phyloP scores from a whole-genome alignment of 768 basidiomycete genomes.

The Lenzites betulinus region DNA sequence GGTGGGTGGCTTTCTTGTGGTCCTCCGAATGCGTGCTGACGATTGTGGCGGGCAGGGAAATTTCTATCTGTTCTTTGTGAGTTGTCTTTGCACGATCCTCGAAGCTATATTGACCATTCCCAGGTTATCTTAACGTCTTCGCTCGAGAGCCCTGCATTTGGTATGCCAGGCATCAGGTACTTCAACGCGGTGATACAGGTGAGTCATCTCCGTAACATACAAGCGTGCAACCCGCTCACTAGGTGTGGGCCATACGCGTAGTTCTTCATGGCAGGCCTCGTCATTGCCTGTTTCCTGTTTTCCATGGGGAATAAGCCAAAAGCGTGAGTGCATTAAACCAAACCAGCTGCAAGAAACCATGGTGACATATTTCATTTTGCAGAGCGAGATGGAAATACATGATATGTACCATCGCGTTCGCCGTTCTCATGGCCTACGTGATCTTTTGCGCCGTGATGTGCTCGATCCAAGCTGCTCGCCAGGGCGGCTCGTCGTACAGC shows the following conservation, averaged over 20 bases:
- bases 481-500: constrained; percentile 66
- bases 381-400: constrained; percentile 89
- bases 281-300: constrained; percentile 90
- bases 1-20: constrained; percentile 46
- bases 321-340: constrained; percentile 51
- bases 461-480: constrained; percentile 66
- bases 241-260: constrained; percentile 31
- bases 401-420: constrained; percentile 70
- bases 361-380: neutral
- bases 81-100: constrained; percentile 29
- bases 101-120: neutral
- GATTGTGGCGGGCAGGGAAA: constrained; percentile 62
- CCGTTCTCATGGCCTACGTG: constrained; percentile 81
- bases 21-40: neutral
- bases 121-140: constrained; percentile 89
- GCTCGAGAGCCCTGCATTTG: constrained; percentile 73
- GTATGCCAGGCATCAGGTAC: constrained; percentile 61
- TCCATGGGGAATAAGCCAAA: constrained; percentile 95
- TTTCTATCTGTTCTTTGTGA: constrained; percentile 91
- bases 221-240: too few species aligned
- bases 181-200: constrained; percentile 81
- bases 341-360: neutral
- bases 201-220: constrained; percentile 7
- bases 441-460: constrained; percentile 82
- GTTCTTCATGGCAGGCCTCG: constrained; percentile 82